A percentile compares a stretch with the other conserved stretches of the same genome.
phyloP scores from a whole-genome alignment of 192 early-diverging fungal genomes.

The Globomyces pollinis-pini region DNA sequence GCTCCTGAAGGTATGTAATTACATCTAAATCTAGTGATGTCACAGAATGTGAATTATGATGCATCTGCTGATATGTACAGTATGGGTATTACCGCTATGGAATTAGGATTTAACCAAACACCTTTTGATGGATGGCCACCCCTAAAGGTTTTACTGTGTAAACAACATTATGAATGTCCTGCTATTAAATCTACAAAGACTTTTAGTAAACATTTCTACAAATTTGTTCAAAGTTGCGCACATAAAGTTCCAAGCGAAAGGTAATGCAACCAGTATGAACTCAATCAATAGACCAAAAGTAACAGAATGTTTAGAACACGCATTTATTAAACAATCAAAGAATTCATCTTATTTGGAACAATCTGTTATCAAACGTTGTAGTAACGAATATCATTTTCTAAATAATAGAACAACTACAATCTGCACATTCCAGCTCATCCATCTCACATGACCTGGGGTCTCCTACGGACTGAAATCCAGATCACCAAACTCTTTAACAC shows the following conservation, averaged over 20 bases:
- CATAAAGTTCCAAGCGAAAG: constrained; percentile 32
- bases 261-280: neutral
- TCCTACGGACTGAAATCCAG: no score
- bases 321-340: constrained; percentile 29
- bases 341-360: constrained; percentile 20
- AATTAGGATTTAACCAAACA: constrained; percentile 46
- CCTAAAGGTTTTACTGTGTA: constrained; percentile 42
- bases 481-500: no score
- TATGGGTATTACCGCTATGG: constrained; percentile 51
- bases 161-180: constrained; percentile 41
- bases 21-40: constrained; percentile 26
- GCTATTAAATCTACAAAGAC: constrained; percentile 27
- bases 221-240: constrained; percentile 28
- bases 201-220: constrained; percentile 32
- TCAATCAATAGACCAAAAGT: constrained; percentile 20
- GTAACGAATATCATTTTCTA: no score
- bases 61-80: constrained; percentile 51
- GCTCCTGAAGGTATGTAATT: constrained; percentile 56
- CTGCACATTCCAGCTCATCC: no score
- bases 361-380: no score
- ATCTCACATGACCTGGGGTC: no score
- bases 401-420: no score
- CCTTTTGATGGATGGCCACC: constrained; percentile 52
- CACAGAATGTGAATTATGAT: constrained; percentile 40
- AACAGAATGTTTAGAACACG: constrained; percentile 24